Conservation (phyloP, 2,329 filamentous ascomycete species). For the Alternaria triticimaculans region DNA sequence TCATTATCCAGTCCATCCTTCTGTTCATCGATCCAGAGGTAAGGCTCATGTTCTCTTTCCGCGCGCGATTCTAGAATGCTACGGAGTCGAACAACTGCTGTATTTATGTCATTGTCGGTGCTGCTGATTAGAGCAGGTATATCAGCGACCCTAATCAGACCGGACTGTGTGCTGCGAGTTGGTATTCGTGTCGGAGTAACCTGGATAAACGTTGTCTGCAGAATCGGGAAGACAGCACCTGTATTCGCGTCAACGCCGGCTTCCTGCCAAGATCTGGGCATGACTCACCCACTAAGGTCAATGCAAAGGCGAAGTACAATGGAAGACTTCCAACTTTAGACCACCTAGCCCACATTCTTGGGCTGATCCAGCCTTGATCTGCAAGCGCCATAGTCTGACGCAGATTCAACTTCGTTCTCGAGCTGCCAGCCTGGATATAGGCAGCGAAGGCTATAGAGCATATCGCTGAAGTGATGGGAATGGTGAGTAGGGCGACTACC, state of each 20-base stretch:
- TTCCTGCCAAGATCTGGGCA: not conserved
- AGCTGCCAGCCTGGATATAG: not conserved
- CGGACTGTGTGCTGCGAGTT: not conserved
- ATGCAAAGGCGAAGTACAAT: not conserved
- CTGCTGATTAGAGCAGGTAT: not conserved
- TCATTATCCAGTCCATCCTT: not conserved
- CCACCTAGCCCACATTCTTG: not conserved
- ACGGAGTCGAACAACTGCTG: not conserved
- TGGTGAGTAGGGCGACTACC: not conserved
- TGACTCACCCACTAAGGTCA: not conserved
- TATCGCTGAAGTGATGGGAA: not conserved
- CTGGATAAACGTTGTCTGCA: not conserved
- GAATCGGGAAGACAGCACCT: not conserved
- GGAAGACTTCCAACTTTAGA: slow-evolving; percentile 1
- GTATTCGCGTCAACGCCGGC: not conserved
- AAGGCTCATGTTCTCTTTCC: not conserved
- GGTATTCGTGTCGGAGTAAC: not conserved
- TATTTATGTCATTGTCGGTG: not conserved
- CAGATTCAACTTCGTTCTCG: not conserved
- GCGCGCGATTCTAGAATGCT: not conserved
- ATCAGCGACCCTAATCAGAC: not conserved
- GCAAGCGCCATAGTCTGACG: slow-evolving; percentile 1
- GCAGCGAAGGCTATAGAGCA: not conserved
- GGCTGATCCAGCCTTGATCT: slow-evolving; percentile 1
- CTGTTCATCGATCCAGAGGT: not conserved